Evolutionary conservation across 1,284 basidiomycete species (phyloP), one percentile per base, ranked within the genome.

Genomic region (Pterula multifida): DNA sequence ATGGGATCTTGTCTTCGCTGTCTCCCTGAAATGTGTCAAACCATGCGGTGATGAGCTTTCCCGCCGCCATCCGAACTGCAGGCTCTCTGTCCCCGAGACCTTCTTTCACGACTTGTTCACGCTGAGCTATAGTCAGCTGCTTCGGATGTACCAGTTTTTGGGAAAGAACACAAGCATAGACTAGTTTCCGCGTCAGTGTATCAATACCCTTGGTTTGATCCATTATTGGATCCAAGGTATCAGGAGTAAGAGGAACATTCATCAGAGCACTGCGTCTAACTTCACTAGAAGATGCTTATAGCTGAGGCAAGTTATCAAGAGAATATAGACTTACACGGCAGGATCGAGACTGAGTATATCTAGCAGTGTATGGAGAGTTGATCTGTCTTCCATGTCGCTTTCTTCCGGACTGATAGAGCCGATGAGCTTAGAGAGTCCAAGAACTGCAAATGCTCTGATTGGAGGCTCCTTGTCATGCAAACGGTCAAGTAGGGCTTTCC

Each of bases 41-140:
- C 90, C 90, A 94, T 4, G 72, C 72, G 0, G 75, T 76, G n/a
- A 93, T 68, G 53, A 95, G 75, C 47, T 81, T 84, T 2, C 78
- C 84, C 0, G 88, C 85, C 0, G 91, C 90, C 22, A 82, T 75
- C 36, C 85, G 73, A 3, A 98, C 93, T n/a, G 66, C 71, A 0
- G 80, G 77, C 56, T 96, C 93, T 46, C 94, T 75, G 64, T 97
- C 95, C 0, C 90, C 87, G 2, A 97, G 71, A 0, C 94, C 94
- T 55, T 87, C 81, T 44, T 81, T 78, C 13, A 93, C 78, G 21
- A 90, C 71, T 50, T 80, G 70, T 60, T 92, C 88, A 21, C 91
- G 76, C 63, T 93, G 88, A 0, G 79, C 72, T 21, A 90, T 84
- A 0, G 76, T 78, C 26, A 93, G 70, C 6, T 77, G 75, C 9